Evolutionary conservation across 2,329 filamentous ascomycete genomes (phyloP), one percentile per base, ranked within the genome.

Genomic region (Aaosphaeria arxii): DNA sequence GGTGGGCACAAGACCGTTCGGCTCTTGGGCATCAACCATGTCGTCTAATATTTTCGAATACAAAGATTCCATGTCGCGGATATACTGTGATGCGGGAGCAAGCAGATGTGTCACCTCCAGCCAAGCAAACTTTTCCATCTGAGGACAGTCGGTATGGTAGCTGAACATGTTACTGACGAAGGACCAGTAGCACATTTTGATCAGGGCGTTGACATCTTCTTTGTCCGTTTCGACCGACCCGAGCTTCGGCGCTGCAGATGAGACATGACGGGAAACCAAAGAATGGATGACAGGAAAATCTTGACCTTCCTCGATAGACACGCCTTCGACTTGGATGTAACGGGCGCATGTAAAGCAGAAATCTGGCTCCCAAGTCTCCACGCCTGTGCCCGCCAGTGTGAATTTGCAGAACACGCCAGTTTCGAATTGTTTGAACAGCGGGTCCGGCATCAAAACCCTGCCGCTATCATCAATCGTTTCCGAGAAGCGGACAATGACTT

Each of bases 11-110:
- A 77, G 61, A 1, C 75, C 74, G 11, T 64, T 70, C 0, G 70
- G 57, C 32, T 77, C 74, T 46, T 77, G 75, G 0, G 73, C 63
- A 40, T 77, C 74, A 4, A 75, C 55, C 11, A 77, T 76, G 48
- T 77, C 74, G 40, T 76, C 71, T 24, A 0, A 77, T 4, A 77
- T 77, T 50, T 77, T 77, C 36, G 71, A 69, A 49, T 77, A 75
- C 1, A 77, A 57, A 0, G 70, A 62, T 47, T 77, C 75, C 63
- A 77, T 74, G 42, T 76, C 73, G 5, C 72, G 69, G 24, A 76
- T 67, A 44, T 77, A 76, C 46, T 77, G 74, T 1, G 74, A 75
- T 0, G 72, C 69, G 0, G 74, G 72, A 11, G 71, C 70, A 5
- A 77, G 71, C 7, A 77, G 61, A 45, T 73, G 70, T 1, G 74